Base-by-base conservation (phyloP, 1,139 yeast genomes). In the Williopsis jadinii region DNA sequence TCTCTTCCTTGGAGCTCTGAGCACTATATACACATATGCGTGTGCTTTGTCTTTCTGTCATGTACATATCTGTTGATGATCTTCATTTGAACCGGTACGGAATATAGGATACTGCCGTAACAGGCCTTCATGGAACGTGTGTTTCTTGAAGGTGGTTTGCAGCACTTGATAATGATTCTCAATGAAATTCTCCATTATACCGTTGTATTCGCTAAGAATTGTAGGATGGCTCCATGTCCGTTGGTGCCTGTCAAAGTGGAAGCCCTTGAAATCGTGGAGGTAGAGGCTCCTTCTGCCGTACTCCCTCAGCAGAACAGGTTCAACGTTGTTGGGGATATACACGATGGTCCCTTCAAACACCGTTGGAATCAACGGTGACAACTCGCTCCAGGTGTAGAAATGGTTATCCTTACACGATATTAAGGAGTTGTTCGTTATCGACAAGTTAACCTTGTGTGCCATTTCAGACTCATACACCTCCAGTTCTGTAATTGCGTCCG, bases 401-500 rank as follows among this genome's bases (percentile, higher is more conserved):
- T 77, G 81, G 45, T 67, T 59, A 51, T 77, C 73, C 44, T 73
- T 69, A 51, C 82, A 76, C 45, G 73, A 73, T 41, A 60, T 62
- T 19, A 75, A 46, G 28, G 45, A 42, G 2, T 34, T 28, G 1
- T 27, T 49, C 38, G 28, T 55, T 50, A 12, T 40, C 30, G 28
- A 52, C 40, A 15, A 8, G 28, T 67, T 77, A 35, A 67, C 80
- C 2, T 74, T 82, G 11, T 57, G 84, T 53, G 67, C 79, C 0
- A 86, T 84, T 1, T 67, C 84, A 1, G 77, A 80, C 49, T 76
- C 84, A 0, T 87, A 95, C 0, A 95, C 95, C 13, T 42, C 45
- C 56, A 61, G 52, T 49, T 44, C 58, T 12, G 56, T 49, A 2
- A 40, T 39, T 26, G 54, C 52, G 26, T 51, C 30, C 24, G 24